Base-by-base conservation (phyloP, 2,329 filamentous ascomycete genomes). In the Shiraia bambusicola region DNA sequence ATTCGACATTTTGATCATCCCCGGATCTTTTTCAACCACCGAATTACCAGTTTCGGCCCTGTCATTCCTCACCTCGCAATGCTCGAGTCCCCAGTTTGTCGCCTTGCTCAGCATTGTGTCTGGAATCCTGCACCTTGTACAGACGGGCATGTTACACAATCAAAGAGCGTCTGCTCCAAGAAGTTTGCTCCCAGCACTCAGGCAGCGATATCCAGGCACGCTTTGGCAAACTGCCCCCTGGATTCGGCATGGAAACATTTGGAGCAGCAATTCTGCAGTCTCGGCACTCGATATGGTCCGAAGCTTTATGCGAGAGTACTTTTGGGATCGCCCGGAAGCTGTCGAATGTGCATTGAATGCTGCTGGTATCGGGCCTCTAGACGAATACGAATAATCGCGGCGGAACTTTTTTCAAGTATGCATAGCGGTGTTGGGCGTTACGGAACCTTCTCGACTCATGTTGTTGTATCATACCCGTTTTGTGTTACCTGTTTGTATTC, bases 231-330 rank as follows among this genome's bases (percentile, higher is more conserved):
- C 54, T 12, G 47, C 45, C 7, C 48, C 53, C 4, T 68, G 63
- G 64, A 49, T 55, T 7, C 48, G 61, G 27, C 55, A 66, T 27
- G 63, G 54, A 4, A 55, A 58, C 9, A 38, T 67, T n/a, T 67
- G 63, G 64, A 66, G 52, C 28, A 65, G 63, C 36, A 59, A 56
- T 14, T 61, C 60, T 2, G 54, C 62, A 1, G 36, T 66, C 10
- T 55, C 60, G 1, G 62, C 56, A 1, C 56, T 66, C 9, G 59
- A 67, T 11, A 66, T 67, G 63, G 48, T 63, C 6, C 48, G 59
- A 0, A 50, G 58, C 1, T 68, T 57, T 55, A 62, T 67, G 58
- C 55, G 62, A 15, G 61, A 68, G 45, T 67, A 64, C 41, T 67
- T 66, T 37, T 68, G 65, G 65, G 65, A 68, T 37, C 55, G 65